Conservation (phyloP, 106 monocot species). For the Apostasia shenzhenica region DNA sequence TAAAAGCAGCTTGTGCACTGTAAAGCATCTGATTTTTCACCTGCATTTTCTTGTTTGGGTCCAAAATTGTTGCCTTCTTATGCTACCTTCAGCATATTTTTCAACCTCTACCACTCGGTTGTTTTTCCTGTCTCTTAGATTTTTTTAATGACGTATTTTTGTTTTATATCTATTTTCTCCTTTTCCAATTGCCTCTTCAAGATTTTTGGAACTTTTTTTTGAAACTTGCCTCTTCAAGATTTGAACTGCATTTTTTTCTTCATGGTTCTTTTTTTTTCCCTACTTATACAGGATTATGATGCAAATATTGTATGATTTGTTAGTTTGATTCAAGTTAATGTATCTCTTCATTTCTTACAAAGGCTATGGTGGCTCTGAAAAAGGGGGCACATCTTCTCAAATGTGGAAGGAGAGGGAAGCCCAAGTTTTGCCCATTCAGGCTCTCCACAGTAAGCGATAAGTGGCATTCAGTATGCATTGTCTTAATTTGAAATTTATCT, state of each 20-base stretch:
- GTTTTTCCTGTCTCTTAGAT: neutral
- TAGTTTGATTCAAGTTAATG: neutral
- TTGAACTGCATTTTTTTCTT: neutral
- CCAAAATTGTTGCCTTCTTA: neutral
- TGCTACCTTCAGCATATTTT: neutral
- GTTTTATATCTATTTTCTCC: neutral
- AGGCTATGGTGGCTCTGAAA: slow-evolving; percentile 68
- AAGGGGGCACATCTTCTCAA: slow-evolving; percentile 74
- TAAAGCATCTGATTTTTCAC: neutral
- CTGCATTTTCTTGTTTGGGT: neutral
- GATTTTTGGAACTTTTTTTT: neutral
- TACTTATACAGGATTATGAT: neutral
- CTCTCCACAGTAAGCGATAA: slow-evolving; percentile 36
- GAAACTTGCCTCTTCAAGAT: too few species aligned
- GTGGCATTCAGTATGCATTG: too few species aligned
- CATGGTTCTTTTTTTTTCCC: neutral
- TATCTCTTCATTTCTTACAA: neutral
- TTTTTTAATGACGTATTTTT: neutral
- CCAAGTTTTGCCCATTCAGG: slow-evolving; percentile 58
- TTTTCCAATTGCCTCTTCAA: neutral
- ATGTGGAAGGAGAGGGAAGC: slow-evolving; percentile 68
- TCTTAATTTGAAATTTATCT: neutral
- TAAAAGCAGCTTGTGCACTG: too few species aligned
- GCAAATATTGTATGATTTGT: neutral
- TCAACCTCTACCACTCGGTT: neutral